These are phyloP conservation scores for Pichia kudriavzevii DNA, from an alignment of 1,139 yeast species.

Conservation along the genomic window DNA sequence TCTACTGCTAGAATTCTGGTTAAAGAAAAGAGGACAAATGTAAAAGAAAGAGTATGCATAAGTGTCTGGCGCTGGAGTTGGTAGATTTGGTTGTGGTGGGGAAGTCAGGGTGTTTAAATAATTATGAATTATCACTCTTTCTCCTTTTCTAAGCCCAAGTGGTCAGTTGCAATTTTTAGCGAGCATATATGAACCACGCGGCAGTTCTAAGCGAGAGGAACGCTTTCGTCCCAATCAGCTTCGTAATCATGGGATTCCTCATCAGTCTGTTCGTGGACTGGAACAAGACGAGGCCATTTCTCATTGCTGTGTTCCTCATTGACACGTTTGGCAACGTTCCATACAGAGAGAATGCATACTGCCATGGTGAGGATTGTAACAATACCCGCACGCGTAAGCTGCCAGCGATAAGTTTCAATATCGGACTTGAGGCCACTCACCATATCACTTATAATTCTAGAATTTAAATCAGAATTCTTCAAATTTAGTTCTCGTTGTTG, in stretches of 20 bases:
- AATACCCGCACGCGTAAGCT: conserved; percentile 81
- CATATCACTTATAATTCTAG: conserved; percentile 77
- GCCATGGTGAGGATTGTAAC: conserved; percentile 48
- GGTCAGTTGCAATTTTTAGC: conserved; percentile 1
- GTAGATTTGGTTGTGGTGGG: too few species aligned
- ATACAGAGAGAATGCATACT: conserved; percentile 41
- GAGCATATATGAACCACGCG: not conserved
- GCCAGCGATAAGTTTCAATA: conserved; percentile 88
- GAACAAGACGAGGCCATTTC: conserved; percentile 18
- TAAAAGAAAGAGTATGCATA: too few species aligned
- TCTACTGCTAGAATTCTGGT: too few species aligned
- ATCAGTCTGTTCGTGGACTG: conserved; percentile 24
- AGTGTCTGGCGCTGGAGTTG: too few species aligned
- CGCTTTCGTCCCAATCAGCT: conserved; percentile 30
- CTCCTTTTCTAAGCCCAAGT: too few species aligned
- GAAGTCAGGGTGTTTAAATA: too few species aligned
- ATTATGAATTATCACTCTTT: too few species aligned
- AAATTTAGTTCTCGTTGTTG: conserved; percentile 64
- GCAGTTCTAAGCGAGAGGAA: conserved; percentile 10
- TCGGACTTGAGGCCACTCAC: conserved; percentile 78
- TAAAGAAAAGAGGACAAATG: too few species aligned
- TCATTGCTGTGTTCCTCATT: conserved; percentile 24
- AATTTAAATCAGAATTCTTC: conserved; percentile 75
- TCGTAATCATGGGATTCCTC: conserved; percentile 29
- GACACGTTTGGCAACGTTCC: conserved; percentile 35